Base-by-base conservation (phyloP, 2,329 filamentous ascomycete genomes). In the Colletotrichum noveboracense region DNA sequence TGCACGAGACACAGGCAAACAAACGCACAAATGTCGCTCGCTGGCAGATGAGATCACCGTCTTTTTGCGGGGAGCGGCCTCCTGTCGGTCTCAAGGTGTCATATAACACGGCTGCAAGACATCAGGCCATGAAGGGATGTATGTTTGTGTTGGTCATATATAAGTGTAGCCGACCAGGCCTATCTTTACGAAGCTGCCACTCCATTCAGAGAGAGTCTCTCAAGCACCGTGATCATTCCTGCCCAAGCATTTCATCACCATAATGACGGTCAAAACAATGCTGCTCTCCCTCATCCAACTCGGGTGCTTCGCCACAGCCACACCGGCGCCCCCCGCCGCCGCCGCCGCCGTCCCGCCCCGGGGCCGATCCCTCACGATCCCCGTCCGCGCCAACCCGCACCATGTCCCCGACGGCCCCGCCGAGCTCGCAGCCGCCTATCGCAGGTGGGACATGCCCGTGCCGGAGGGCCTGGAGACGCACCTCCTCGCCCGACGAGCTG, bases 361-460 rank as follows among this genome's bases (percentile, higher is more conserved):
- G n/a, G 61, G 55, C 32, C 52, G 36, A 16, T 38, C 73, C 21
- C 21, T 75, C 56, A 66, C 36, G n/a, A 26, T 75, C 28, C 66
- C 71, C 61, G 62, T 75, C 38, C 60, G 55, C 8, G 60, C 32
- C n/a, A 75, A 74, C 52, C 74, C 65, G 48, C 52, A 75, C 24
- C 55, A 70, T 55, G 28, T 75, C 4, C 52, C 71, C 18, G 43
- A 71, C 52, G 71, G 76, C 34, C 70, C 74, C 18, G 64, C 69
- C 61, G 76, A 66, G 7, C 66, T 77, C 34, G 74, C 66, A 24
- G 70, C 76, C 32, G 70, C 70, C 21, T 70, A 76, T 30, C 34
- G 61, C 26, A 66, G 66, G 48, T 74, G 76, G 76, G 12, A 69
- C 69, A 70, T 76, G 38, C 60, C 69, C 58, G 70, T 74, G 14